Percentiles rank a stretch among this genome's conserved stretches.
Conservation (phyloP, 176 grass and related monocot species). For the Themeda triandra region DNA sequence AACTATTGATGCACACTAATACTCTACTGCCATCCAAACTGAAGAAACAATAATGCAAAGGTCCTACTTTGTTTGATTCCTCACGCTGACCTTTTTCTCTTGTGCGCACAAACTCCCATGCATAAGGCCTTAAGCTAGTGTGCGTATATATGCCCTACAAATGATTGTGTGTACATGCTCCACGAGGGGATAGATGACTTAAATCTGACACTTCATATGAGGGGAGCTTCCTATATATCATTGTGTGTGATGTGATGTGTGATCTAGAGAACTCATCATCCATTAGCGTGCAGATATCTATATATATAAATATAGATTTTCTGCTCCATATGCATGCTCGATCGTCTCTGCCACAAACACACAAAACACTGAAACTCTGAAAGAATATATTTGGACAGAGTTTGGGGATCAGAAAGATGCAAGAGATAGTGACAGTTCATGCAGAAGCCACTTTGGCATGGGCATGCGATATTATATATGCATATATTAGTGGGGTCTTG, state of each 20-base stretch:
- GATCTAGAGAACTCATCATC: not conserved
- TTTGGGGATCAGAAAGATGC: slow-evolving; percentile 13
- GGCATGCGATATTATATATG: not conserved
- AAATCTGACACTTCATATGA: no score
- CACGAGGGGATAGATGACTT: no score
- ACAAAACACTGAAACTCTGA: not conserved
- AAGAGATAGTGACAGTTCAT: slow-evolving; percentile 40
- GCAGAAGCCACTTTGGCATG: slow-evolving; percentile 40
- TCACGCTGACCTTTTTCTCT: not conserved
- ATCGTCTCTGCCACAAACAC: not conserved
- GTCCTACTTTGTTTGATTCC: slow-evolving; percentile 40
- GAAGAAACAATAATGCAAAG: slow-evolving; percentile 23
- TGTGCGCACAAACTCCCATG: slow-evolving; percentile 30
- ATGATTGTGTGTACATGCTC: slow-evolving; percentile 22
- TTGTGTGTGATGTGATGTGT: not conserved
- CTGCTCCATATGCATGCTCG: not conserved
- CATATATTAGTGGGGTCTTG: slow-evolving; percentile 27
- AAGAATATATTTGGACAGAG: slow-evolving; percentile 12
- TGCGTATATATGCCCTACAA: not conserved
- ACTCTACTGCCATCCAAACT: slow-evolving; percentile 10
- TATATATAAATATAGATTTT: not conserved
- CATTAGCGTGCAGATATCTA: not conserved
- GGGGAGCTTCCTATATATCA: no score
- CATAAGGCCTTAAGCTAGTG: not conserved
- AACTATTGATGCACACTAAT: no score